Percentiles rank a stretch among this genome's conserved stretches.
phyloP scores from a whole-genome alignment of 2,329 filamentous ascomycete genomes.

The Penicillium janthinellum region DNA sequence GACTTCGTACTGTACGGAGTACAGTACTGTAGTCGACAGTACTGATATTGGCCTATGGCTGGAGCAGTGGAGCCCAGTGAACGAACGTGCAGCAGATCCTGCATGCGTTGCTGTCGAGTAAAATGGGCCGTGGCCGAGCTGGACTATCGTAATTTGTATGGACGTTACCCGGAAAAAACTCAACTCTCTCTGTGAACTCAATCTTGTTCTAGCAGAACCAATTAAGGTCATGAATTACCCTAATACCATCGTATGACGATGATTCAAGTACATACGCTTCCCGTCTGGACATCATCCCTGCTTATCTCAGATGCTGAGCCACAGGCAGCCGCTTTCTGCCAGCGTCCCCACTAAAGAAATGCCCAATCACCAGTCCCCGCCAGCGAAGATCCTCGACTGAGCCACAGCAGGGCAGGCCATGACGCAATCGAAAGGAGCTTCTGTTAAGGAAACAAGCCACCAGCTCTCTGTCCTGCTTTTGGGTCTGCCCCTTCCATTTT shows the following conservation, averaged over 20 bases:
- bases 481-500: conserved; percentile 56
- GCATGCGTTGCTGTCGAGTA: background rate
- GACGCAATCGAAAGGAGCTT: conserved; percentile 32
- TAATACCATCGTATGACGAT: background rate
- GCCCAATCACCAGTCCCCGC: background rate
- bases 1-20: background rate
- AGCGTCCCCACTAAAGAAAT: background rate
- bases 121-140: background rate
- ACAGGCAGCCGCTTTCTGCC: conserved; percentile 1
- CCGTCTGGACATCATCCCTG: background rate
- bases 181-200: no score
- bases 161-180: background rate
- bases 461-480: conserved; percentile 43
- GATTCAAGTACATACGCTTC: background rate
- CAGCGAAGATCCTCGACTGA: background rate
- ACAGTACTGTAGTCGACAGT: no score
- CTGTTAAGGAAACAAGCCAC: background rate
- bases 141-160: conserved; percentile 4
- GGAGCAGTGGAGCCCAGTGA: background rate
- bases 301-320: conserved; percentile 1
- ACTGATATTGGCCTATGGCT: background rate
- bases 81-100: background rate
- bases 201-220: no score
- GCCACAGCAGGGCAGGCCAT: conserved; percentile 26
- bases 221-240: background rate